Conservation (phyloP, 75 land plant genomes). For the Picea glauca region DNA sequence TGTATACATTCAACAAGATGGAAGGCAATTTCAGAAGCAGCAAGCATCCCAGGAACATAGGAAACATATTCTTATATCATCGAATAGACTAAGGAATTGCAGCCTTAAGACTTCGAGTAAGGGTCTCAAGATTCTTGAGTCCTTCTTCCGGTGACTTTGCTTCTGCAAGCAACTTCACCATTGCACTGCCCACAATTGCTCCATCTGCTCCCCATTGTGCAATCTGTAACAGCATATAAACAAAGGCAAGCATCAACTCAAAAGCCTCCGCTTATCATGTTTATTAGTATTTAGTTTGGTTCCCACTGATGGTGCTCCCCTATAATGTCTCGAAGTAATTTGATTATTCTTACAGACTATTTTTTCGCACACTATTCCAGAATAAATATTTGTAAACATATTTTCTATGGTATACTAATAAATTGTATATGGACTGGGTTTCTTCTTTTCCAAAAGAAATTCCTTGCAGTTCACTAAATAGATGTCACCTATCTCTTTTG, state of each 20-base stretch:
- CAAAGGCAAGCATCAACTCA: not conserved
- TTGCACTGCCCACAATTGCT: slow-evolving; percentile 81
- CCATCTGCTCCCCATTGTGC: slow-evolving; percentile 91
- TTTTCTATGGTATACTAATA: too few species aligned
- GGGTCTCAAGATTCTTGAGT: slow-evolving; percentile 37
- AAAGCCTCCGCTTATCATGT: not conserved
- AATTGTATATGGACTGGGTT: too few species aligned
- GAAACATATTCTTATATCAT: too few species aligned
- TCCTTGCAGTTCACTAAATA: too few species aligned
- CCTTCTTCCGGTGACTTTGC: slow-evolving; percentile 70
- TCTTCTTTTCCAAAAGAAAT: too few species aligned
- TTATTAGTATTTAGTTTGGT: not conserved
- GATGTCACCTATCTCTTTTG: too few species aligned
- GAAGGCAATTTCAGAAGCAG: too few species aligned
- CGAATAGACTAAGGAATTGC: slow-evolving; percentile 26
- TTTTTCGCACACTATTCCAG: not conserved
- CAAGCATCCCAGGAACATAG: too few species aligned
- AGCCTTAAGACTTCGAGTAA: slow-evolving; percentile 39
- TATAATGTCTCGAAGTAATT: not conserved
- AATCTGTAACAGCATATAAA: slow-evolving; percentile 32
- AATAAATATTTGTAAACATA: not conserved
- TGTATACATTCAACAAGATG: too few species aligned
- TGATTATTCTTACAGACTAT: not conserved
- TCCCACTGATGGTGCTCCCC: not conserved
- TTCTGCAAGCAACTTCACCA: slow-evolving; percentile 69